Base-by-base conservation (phyloP, 371 early-diverging fungal species). In the Apophysomyces trapeziformis region DNA sequence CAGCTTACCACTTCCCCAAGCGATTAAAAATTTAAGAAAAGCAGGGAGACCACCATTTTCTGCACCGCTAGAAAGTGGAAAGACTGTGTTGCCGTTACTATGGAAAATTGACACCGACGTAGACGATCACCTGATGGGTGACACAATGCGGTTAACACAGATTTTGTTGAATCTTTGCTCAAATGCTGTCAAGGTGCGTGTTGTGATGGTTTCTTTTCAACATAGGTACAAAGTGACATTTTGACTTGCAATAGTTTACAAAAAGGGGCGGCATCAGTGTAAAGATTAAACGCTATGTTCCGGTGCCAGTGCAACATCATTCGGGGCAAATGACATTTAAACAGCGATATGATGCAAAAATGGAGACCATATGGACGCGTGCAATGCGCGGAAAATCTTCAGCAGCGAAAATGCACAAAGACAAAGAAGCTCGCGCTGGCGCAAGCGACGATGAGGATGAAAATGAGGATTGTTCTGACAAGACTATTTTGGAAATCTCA, bases 21-120 rank as follows among this genome's bases (percentile, higher is more conserved):
- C 74, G 4, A 71, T 82, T 7, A 39, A 61, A 14, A 68, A 75
- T n/a, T 39, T 80, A 5, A 70, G 74, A 38, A 64, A 64, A 18
- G 66, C 46, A n/a, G 75, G 75, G 1, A 60, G 62, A 11, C 11
- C 21, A 2, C 54, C 54, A 9, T 7, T 50, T 16, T 50, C 54
- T n/a, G 50, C 67, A 9, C 70, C 63, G 44, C 68, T 63, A 11
- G 60, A 61, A 11, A 76, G 62, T 21, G 80, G 73, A 57, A 83
- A 77, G 69, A 84, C 80, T 18, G 71, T 83, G 36, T 63, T 87
- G 61, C 85, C 84, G 1, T 65, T 87, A 36, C 75, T 87, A 39
- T 87, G 87, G 87, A 79, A 79, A 41, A 84, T 87, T 39, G 87
- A 87, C 56, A 45, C 69, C 12, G 79, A 87, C 58, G 85, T 87